These are phyloP conservation scores for Talaromyces marneffei DNA, from an alignment of 2,329 filamentous ascomycete genomes.

Conservation along the genomic window DNA sequence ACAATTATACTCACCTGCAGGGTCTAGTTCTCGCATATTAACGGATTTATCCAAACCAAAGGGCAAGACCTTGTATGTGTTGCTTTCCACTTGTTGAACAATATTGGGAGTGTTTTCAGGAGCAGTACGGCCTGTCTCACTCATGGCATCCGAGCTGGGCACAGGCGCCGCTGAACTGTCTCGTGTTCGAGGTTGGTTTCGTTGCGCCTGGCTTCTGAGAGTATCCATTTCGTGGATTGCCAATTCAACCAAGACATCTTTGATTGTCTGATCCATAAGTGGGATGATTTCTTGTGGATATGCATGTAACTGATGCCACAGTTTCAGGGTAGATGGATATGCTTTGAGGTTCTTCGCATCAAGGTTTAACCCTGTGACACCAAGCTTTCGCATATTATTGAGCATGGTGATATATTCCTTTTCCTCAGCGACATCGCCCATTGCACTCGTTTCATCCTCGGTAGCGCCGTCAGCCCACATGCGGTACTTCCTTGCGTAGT, in stretches of 20 bases:
- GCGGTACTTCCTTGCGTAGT: conserved; percentile 90
- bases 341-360: conserved; percentile 85
- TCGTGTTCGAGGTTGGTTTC: conserved; percentile 45
- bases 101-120: conserved; percentile 58
- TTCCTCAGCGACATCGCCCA: conserved; percentile 64
- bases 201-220: conserved; percentile 52
- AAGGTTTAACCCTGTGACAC: conserved; percentile 76
- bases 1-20: conserved; percentile 53
- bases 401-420: conserved; percentile 81
- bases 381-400: conserved; percentile 84
- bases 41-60: conserved; percentile 81
- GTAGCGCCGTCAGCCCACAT: conserved; percentile 83
- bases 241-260: conserved; percentile 87
- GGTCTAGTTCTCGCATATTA: conserved; percentile 91
- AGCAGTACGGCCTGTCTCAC: conserved; percentile 31
- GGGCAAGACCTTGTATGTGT: conserved; percentile 78
- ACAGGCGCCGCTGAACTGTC: conserved; percentile 60
- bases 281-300: conserved; percentile 96
- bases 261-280: conserved; percentile 89
- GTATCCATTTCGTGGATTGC: conserved; percentile 72
- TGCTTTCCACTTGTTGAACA: conserved; percentile 69
- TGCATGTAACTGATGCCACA: conserved; percentile 90
- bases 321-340: conserved; percentile 84
- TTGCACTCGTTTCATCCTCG: conserved; percentile 63
- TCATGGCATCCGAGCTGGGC: conserved; percentile 69